Evolutionary conservation across 352 stramenopile genomes (phyloP).

Genomic region (Nothophytophthora sp.): DNA sequence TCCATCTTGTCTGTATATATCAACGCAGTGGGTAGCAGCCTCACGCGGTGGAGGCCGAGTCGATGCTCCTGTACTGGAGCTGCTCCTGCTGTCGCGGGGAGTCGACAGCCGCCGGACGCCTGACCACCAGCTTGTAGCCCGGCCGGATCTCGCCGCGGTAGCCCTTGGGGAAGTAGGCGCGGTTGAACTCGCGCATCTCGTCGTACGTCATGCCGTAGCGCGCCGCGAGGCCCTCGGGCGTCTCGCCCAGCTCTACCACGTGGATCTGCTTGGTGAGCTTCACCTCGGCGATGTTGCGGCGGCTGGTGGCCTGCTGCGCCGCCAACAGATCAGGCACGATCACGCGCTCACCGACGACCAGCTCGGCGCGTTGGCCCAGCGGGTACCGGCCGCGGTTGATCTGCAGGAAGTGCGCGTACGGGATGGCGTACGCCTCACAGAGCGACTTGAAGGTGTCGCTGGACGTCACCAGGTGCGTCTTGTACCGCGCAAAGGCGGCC

Average conservation of each 20-base stretch:
- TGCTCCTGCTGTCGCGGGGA: conserved; percentile 11
- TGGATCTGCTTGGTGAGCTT: conserved; percentile 90
- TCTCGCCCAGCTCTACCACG: conserved; percentile 70
- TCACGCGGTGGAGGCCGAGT: conserved; percentile 28
- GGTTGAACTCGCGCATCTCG: conserved; percentile 85
- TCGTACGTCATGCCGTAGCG: conserved; percentile 84
- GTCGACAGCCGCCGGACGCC: conserved; percentile 35
- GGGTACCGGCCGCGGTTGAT: conserved; percentile 79
- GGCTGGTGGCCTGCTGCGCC: conserved; percentile 44
- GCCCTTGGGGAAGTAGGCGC: conserved; percentile 85
- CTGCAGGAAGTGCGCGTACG: conserved; percentile 71
- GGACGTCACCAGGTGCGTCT: conserved; percentile 51
- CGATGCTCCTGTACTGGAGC: conserved; percentile 30
- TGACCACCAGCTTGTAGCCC: conserved; percentile 85
- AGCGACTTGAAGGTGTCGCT: conserved; percentile 78
- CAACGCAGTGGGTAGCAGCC: no score
- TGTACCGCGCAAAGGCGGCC: conserved; percentile 64
- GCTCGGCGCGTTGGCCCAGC: conserved; percentile 59
- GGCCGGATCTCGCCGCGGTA: conserved; percentile 79
- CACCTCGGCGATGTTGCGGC: conserved; percentile 76
- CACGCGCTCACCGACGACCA: conserved; percentile 59
- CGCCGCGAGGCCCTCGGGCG: conserved; percentile 60
- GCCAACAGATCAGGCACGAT: conserved; percentile 76
- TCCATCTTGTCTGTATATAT: no score
- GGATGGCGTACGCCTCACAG: conserved; percentile 61